Percentiles rank a stretch among this genome's conserved stretches.
These are phyloP conservation scores for Sporisorium iseilematis-ciliati DNA, from an alignment of 1,284 basidiomycete species.

Conservation along the genomic window DNA sequence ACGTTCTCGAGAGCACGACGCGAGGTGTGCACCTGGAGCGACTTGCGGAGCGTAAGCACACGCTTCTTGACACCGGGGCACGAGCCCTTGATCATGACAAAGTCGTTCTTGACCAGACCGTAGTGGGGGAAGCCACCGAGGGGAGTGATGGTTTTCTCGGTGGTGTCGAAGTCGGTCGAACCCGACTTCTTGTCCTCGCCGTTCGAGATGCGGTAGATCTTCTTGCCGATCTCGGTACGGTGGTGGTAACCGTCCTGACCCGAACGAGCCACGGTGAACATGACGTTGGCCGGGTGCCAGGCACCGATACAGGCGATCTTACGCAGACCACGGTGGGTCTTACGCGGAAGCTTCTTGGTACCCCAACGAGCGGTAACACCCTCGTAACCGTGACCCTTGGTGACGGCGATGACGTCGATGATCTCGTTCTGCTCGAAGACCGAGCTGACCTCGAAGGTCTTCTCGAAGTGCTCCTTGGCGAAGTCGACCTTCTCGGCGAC, in stretches of 20 bases:
- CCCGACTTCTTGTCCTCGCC: conserved; percentile 86
- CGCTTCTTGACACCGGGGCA: conserved; percentile 97
- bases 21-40: conserved; percentile 68
- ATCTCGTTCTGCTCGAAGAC: conserved; percentile 98
- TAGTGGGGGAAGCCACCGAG: conserved; percentile 99
- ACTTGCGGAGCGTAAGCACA: conserved; percentile 79
- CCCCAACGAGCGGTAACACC: conserved; percentile 99
- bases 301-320: conserved; percentile 98
- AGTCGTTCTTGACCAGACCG: conserved; percentile 98
- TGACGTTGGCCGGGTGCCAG: conserved; percentile 98
- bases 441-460: conserved; percentile 86
- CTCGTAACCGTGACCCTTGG: conserved; percentile 99
- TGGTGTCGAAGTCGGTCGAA: conserved; percentile 77
- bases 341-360: conserved; percentile 96
- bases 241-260: conserved; percentile 99
- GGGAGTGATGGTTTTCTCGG: conserved; percentile 89
- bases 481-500: conserved; percentile 98
- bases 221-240: conserved; percentile 94
- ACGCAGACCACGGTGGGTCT: conserved; percentile 99
- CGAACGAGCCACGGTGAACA: conserved; percentile 99
- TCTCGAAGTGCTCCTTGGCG: conserved; percentile 95
- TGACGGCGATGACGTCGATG: conserved; percentile 97
- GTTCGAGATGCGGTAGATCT: conserved; percentile 89
- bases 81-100: conserved; percentile 82
- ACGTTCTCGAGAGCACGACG: conserved; percentile 85